Evolutionary conservation across 2,329 filamentous ascomycete genomes (phyloP).

Genomic region (Raffaelea albimanens): DNA sequence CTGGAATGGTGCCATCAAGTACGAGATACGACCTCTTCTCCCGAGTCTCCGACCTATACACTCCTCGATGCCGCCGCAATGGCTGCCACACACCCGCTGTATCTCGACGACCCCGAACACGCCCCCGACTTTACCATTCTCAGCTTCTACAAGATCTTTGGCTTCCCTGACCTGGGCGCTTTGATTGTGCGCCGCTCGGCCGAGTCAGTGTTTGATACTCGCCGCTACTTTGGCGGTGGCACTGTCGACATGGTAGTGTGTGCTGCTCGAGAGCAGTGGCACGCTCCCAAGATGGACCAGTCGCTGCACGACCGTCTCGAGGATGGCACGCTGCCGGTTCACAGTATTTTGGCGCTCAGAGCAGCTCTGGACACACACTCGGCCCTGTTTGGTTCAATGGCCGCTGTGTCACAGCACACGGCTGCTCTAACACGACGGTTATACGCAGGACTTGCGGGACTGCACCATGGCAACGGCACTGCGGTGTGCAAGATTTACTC

Average conservation of each 20-base stretch:
- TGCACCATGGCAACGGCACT: constrained; percentile 61
- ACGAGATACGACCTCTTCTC: constrained; percentile 9
- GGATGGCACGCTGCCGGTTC: constrained; percentile 84
- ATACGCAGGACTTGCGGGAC: constrained; percentile 41
- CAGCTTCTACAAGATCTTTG: constrained; percentile 97
- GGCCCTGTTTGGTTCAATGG: constrained; percentile 63
- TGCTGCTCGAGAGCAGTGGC: constrained; percentile 67
- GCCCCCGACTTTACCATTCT: constrained; percentile 79
- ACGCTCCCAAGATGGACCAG: constrained; percentile 55
- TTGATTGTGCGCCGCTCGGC: constrained; percentile 70
- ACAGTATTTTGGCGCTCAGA: constrained; percentile 77
- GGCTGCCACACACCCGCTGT: constrained; percentile 64
- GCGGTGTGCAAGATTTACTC: constrained; percentile 60
- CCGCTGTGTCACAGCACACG: constrained; percentile 61
- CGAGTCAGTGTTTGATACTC: constrained; percentile 50
- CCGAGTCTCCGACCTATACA: constrained; percentile 40
- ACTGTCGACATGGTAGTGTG: constrained; percentile 86
- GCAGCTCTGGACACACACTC: constrained; percentile 62
- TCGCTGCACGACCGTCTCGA: constrained; percentile 75
- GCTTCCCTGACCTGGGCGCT: constrained; percentile 83
- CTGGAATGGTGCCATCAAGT: constrained; percentile 49
- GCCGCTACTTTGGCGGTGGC: constrained; percentile 85
- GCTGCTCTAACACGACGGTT: constrained; percentile 52
- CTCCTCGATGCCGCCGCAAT: constrained; percentile 78
- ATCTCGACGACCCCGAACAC: constrained; percentile 43